phyloP scores from a whole-genome alignment of 2,329 filamentous ascomycete species.

The Microdochium bolleyi region DNA sequence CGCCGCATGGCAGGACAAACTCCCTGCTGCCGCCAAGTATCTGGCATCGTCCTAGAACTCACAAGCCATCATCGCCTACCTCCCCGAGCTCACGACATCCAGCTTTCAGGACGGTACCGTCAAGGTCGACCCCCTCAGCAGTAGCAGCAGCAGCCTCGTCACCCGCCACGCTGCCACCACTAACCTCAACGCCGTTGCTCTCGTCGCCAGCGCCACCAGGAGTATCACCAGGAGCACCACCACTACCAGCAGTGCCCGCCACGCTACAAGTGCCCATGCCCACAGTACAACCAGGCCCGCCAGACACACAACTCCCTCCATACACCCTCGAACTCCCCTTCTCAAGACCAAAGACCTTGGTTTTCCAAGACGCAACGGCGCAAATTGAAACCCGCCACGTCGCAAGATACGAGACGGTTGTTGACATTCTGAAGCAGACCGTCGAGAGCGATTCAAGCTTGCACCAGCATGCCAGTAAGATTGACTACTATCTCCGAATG shows the following conservation, averaged over 20 bases:
- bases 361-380: not conserved
- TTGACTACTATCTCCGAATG: not conserved
- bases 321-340: constrained; percentile 4
- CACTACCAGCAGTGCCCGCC: not conserved
- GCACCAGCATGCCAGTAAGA: not conserved
- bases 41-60: not conserved
- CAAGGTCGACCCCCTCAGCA: not conserved
- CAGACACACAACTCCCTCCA: not conserved
- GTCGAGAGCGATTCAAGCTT: constrained; percentile 6
- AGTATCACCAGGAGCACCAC: not conserved
- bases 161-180: not conserved
- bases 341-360: constrained; percentile 2
- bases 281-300: not conserved
- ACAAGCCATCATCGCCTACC: not conserved
- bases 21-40: not conserved
- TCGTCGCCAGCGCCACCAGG: not conserved
- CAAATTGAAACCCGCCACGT: not conserved
- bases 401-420: constrained; percentile 6
- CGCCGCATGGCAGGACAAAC: not conserved
- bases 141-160: not conserved
- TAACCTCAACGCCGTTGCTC: not conserved
- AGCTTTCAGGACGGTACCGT: not conserved
- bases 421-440: constrained; percentile 8
- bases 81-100: not conserved
- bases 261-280: not conserved